Evolutionary conservation across 1,139 yeast species (phyloP), one percentile per base, ranked within the genome.

Genomic region (Zhuliangozyma blackwelliae): DNA sequence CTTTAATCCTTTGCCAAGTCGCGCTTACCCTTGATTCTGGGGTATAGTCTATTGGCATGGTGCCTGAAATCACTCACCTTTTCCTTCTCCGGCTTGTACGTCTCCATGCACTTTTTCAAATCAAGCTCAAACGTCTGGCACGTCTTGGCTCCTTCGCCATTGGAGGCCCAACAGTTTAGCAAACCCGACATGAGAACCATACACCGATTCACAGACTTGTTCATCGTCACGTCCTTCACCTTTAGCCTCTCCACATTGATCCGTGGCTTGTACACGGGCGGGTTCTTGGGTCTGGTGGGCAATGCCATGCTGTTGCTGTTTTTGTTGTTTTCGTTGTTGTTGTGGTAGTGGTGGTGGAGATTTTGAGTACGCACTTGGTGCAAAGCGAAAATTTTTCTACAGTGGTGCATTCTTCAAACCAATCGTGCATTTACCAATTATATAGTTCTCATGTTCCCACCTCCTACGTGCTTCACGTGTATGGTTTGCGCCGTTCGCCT

Each of bases 161-260:
- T 86, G 25, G 96, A 86, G 5, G 97, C 95, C 97, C 97, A 90
- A 63, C 97, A 90, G 68, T 85, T 87, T 51, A 90, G 70, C 59
- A 90, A 71, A 33, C 87, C 82, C 6, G 94, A 81, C 92, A 90
- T 85, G 46, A 84, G 68, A 39, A 86, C 88, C 44, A 80, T 63
- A 57, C 97, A 89, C 44, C 86, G 81, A 48, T 85, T 80, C 60
- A 63, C 79, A 61, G 68, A 69, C 57, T 75, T 79, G 46, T 69
- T 73, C 43, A 69, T 63, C 27, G 73, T 69, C 25, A 86, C 80
- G 46, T 77, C 79, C 58, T 84, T 82, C 41, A 84, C 87, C 59
- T 80, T 76, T 9, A 22, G 10, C 23, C 9, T 22, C 23, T 3
- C 10, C 9, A 22, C 10, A 7, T 9, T 22, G 23, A 22, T 9